Evolutionary conservation across 805 yeast species (phyloP).

Genomic region (Geotrichum ghanense): DNA sequence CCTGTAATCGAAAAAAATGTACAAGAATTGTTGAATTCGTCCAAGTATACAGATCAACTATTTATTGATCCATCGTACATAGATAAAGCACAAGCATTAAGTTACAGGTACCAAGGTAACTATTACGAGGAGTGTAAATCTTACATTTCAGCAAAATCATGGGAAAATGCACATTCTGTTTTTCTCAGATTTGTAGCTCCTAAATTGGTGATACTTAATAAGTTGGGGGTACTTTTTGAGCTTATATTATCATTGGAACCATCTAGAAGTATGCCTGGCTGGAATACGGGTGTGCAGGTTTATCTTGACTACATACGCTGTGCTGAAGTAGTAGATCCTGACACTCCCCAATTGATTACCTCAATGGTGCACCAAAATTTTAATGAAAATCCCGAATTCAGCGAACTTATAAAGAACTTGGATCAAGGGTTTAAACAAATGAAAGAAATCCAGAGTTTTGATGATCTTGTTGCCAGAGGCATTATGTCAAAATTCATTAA

Average conservation of each 20-base stretch:
- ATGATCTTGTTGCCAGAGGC: not conserved
- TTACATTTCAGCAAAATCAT: slow-evolving; percentile 47
- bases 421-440: not conserved
- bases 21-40: slow-evolving; percentile 21
- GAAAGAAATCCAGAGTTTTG: not conserved
- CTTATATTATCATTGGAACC: slow-evolving; percentile 18
- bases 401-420: not conserved
- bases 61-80: slow-evolving; percentile 38
- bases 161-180: slow-evolving; percentile 52
- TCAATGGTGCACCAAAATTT: not conserved
- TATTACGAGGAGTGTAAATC: slow-evolving; percentile 49
- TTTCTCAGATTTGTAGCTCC: slow-evolving; percentile 62
- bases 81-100: slow-evolving; percentile 49
- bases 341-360: slow-evolving; percentile 5
- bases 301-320: slow-evolving; percentile 24
- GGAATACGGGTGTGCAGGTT: slow-evolving; percentile 27
- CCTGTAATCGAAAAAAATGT: not conserved
- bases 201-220: slow-evolving; percentile 43
- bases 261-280: slow-evolving; percentile 13
- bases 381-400: slow-evolving; percentile 5
- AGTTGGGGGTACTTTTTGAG: slow-evolving; percentile 13
- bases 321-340: not conserved
- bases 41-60: slow-evolving; percentile 25
- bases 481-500: not conserved
- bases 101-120: slow-evolving; percentile 38